A percentile compares a stretch with the other conserved stretches of the same genome.
Evolutionary conservation across 352 stramenopile species (phyloP).

Genomic region (Pythium volutum): DNA sequence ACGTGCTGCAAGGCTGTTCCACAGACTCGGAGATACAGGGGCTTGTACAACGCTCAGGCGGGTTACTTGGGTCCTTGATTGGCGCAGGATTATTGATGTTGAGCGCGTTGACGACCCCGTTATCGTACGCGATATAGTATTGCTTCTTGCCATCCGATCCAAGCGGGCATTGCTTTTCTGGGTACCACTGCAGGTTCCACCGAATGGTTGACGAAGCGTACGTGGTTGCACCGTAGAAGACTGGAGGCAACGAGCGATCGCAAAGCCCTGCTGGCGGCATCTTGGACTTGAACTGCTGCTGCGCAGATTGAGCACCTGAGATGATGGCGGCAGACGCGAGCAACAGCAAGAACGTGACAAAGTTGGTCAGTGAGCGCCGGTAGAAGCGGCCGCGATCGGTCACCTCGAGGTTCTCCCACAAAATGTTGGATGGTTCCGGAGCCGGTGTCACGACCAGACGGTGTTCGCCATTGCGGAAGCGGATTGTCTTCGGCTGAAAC

Average conservation of each 20-base stretch:
- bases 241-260: conserved; percentile 43
- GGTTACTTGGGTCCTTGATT: conserved; percentile 13
- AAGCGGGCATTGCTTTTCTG: conserved; percentile 41
- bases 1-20: conserved; percentile 48
- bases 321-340: conserved; percentile 73
- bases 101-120: conserved; percentile 48
- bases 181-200: conserved; percentile 62
- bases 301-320: conserved; percentile 66
- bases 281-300: conserved; percentile 69
- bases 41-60: conserved; percentile 39
- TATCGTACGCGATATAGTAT: conserved; percentile 63
- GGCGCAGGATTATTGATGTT: conserved; percentile 21
- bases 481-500: conserved; percentile 54
- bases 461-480: conserved; percentile 53
- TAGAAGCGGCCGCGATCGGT: conserved; percentile 59
- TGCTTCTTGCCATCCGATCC: conserved; percentile 26
- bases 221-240: conserved; percentile 55
- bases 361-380: conserved; percentile 62
- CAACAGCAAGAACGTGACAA: conserved; percentile 73
- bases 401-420: conserved; percentile 86
- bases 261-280: conserved; percentile 58
- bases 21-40: conserved; percentile 59
- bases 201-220: conserved; percentile 18
- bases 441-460: conserved; percentile 48
- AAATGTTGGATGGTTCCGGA: conserved; percentile 81